Evolutionary conservation across 768 basidiomycete species (phyloP).

Genomic region (Hericium rajendrae): DNA sequence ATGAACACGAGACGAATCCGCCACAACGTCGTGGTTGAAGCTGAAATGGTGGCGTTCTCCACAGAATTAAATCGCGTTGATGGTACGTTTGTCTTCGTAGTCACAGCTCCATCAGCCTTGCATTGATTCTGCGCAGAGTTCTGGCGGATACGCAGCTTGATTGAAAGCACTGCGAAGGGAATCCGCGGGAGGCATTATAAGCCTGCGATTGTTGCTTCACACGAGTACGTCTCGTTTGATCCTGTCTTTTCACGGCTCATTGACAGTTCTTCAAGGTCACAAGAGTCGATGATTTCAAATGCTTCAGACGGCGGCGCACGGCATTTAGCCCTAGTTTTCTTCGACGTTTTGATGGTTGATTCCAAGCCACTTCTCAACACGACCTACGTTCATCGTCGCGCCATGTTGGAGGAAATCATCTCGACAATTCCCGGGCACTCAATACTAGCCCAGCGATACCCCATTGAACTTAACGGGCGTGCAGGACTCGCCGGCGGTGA

Average conservation of each 20-base stretch:
- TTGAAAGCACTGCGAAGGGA: conserved; percentile 50
- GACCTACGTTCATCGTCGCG: conserved; percentile 52
- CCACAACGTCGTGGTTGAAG: conserved; percentile 48
- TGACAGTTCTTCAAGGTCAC: conserved; percentile 16
- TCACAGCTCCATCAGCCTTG: no score
- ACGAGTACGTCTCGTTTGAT: background rate
- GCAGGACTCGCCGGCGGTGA: conserved; percentile 5
- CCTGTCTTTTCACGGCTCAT: background rate
- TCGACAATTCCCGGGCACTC: conserved; percentile 45
- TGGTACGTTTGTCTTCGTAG: conserved; percentile 34
- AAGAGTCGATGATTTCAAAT: conserved; percentile 34
- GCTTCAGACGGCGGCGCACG: conserved; percentile 29
- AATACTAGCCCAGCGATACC: conserved; percentile 48
- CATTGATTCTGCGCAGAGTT: conserved; percentile 40
- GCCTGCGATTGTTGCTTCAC: no score
- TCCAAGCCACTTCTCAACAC: conserved; percentile 42
- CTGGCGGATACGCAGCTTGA: conserved; percentile 58
- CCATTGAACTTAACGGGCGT: conserved; percentile 31
- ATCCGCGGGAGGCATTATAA: conserved; percentile 25
- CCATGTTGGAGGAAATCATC: conserved; percentile 50
- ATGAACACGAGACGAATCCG: background rate
- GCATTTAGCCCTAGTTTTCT: conserved; percentile 77
- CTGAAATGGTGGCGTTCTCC: conserved; percentile 84
- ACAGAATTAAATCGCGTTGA: conserved; percentile 49
- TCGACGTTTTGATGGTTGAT: conserved; percentile 72